A percentile compares a stretch with the other conserved stretches of the same genome.
These are phyloP conservation scores for Hypoxylon sp. DNA, from an alignment of 2,329 filamentous ascomycete genomes.

Conservation along the genomic window DNA sequence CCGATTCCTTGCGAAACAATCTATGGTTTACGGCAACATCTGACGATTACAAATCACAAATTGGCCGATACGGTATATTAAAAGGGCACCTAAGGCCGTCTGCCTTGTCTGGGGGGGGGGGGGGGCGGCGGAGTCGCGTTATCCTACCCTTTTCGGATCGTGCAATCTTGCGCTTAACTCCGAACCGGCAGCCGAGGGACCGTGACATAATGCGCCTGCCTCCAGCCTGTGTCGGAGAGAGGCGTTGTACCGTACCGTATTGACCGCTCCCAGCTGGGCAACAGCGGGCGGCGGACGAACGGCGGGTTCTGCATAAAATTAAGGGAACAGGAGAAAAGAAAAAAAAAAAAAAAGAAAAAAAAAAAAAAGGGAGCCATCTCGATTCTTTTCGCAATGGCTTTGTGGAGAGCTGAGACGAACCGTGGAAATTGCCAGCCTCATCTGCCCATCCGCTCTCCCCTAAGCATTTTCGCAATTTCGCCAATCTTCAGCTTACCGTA, in stretches of 20 bases:
- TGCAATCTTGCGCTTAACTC: constrained; percentile 5
- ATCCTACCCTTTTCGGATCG: constrained; percentile 25
- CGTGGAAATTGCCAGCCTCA: background rate
- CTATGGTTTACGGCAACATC: background rate
- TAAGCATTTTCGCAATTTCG: constrained; percentile 17
- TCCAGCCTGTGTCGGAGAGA: too few species aligned
- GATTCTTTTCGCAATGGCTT: background rate
- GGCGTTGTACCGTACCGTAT: too few species aligned
- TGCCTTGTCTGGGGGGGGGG: constrained; percentile 7
- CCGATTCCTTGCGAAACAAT: too few species aligned
- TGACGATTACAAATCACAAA: background rate
- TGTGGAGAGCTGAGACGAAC: background rate
- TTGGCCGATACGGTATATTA: background rate
- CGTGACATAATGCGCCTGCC: too few species aligned
- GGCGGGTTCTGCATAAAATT: background rate
- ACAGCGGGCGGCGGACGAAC: too few species aligned
- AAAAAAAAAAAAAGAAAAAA: too few species aligned
- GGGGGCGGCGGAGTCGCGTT: constrained; percentile 24
- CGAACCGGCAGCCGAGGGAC: background rate
- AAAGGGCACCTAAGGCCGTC: constrained; percentile 9
- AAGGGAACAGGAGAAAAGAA: too few species aligned
- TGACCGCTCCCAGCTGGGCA: background rate
- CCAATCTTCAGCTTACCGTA: constrained; percentile 17
- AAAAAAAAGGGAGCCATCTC: too few species aligned
- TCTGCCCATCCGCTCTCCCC: too few species aligned